Evolutionary conservation across 306 rosid species (phyloP), one percentile per base, ranked within the genome.

Genomic region (Cicer yamashitae): DNA sequence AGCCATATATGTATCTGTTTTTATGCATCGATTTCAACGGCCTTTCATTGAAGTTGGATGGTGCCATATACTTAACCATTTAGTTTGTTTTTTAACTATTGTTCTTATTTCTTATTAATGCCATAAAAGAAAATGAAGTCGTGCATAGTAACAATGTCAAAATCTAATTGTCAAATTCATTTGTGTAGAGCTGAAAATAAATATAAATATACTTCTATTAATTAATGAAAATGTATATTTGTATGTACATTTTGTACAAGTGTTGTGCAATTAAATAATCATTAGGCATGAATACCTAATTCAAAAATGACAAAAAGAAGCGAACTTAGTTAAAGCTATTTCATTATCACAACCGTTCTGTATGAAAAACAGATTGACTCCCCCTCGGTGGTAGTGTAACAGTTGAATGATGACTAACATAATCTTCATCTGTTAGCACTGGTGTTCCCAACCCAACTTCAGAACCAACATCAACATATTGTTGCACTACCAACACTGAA

Each of bases 401-500:
- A 12, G 41, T 34, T 11, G 79, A 56, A 45, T 39, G 71, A 6
- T 25, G 20, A 17, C 34, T 78, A 7, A 73, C 18, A 80, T 34
- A 83, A 6, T 74, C 85, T 15, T 84, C 87, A 1, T 67, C 59
- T 8, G 41, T 73, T 10, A 67, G 40, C 6, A 57, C 58, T 47
- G 81, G 82, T 68, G 87, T 70, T 69, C 7, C 75, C 1, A 67
- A 20, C 2, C 12, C 72, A 8, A 81, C 89, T 9, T 78, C 84
- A 14, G 57, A 11, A 41, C 79, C 85, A 18, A 10, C 61, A 12
- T 91, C 97, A 10, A 74, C 41, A 69, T 86, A 94, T 47, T 94
- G 97, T 6, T 94, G 96, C 78, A 92, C 89, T 5, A 94, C 85
- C 85, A 94, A 82, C 11, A 94, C 98, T 0, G 98, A 91, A n/a